These are phyloP conservation scores for Amphichorda felina DNA, from an alignment of 2,329 filamentous ascomycete genomes.

Conservation along the genomic window DNA sequence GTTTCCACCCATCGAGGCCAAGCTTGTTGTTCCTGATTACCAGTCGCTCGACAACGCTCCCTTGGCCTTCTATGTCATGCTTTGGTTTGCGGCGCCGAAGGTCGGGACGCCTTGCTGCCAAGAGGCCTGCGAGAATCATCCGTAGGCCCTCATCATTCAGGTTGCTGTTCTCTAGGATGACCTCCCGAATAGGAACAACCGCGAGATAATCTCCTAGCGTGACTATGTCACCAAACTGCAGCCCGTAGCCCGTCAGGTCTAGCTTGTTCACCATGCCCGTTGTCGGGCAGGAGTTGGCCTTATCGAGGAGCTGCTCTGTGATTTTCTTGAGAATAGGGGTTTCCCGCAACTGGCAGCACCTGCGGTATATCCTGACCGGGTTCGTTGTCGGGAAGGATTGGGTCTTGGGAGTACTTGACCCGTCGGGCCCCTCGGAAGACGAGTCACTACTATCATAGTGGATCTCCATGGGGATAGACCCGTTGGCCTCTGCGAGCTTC, in stretches of 20 bases:
- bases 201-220: constrained; percentile 91
- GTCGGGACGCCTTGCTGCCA: constrained; percentile 63
- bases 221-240: constrained; percentile 72
- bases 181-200: constrained; percentile 78
- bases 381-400: constrained; percentile 64
- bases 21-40: constrained; percentile 90
- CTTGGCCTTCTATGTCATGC: constrained; percentile 32
- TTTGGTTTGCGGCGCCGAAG: constrained; percentile 36
- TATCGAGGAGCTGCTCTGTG: constrained; percentile 71
- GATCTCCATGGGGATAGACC: constrained; percentile 74
- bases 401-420: constrained; percentile 12
- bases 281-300: constrained; percentile 50
- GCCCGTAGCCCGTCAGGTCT: constrained; percentile 72
- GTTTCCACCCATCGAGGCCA: constrained; percentile 77
- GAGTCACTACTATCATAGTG: constrained; percentile 58
- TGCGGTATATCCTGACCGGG: constrained; percentile 81
- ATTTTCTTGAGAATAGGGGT: constrained; percentile 87
- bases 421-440: constrained; percentile 19
- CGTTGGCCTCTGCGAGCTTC: constrained; percentile 76
- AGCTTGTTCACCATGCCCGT: constrained; percentile 72
- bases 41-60: constrained; percentile 74
- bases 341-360: constrained; percentile 89
- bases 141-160: constrained; percentile 78
- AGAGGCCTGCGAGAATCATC: constrained; percentile 72
- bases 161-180: constrained; percentile 79